Conservation (phyloP, 116 monocot genomes). For the Iris pallida region DNA sequence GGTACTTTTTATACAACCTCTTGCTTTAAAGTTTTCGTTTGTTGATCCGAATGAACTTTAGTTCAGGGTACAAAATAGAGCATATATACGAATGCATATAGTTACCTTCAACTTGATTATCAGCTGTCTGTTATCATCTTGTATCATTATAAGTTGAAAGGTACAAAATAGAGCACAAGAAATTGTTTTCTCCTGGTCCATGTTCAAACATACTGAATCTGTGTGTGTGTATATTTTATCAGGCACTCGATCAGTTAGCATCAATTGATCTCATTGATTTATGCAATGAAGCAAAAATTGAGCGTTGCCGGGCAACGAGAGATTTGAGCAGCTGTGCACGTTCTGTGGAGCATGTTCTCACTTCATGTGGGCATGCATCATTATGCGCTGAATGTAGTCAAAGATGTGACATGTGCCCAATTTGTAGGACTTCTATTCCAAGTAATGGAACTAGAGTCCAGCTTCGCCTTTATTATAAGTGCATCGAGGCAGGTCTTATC, state of each 20-base stretch:
- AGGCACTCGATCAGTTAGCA: conserved; percentile 80
- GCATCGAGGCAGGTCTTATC: conserved; percentile 78
- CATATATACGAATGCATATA: no score
- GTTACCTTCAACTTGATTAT: no score
- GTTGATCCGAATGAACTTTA: no score
- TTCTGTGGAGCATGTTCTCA: conserved; percentile 65
- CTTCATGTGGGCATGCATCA: conserved; percentile 84
- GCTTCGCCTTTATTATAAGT: conserved; percentile 80
- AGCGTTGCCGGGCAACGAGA: conserved; percentile 78
- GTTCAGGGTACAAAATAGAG: no score
- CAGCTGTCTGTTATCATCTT: no score
- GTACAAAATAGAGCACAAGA: no score
- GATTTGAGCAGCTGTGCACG: conserved; percentile 92
- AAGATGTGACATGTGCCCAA: conserved; percentile 78
- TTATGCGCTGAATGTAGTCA: conserved; percentile 90
- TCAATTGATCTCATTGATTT: conserved; percentile 70
- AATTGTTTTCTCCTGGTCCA: no score
- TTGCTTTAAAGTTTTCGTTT: no score
- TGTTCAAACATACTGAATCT: no score
- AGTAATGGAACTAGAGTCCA: conserved; percentile 39
- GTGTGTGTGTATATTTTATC: not conserved
- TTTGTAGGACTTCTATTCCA: conserved; percentile 62
- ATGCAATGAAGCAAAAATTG: conserved; percentile 82
- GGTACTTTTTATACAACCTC: no score
- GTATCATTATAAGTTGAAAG: no score